Evolutionary conservation across 2,329 filamentous ascomycete species (phyloP).

Genomic region (Cercospora sp.): DNA sequence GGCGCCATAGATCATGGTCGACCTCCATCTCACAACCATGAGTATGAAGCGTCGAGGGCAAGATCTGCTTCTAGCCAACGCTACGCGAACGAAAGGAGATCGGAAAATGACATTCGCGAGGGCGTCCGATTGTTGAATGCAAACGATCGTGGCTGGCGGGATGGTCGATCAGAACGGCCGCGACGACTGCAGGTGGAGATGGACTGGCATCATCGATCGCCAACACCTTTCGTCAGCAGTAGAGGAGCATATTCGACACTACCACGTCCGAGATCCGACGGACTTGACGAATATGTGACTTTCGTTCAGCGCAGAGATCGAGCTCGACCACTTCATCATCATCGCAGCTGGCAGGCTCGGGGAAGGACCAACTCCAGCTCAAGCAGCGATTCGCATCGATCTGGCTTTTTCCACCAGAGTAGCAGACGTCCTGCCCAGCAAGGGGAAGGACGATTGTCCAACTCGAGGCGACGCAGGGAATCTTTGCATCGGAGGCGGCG

Average conservation of each 20-base stretch:
- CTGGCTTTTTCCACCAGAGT: background rate
- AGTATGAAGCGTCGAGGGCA: background rate
- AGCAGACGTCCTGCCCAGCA: background rate
- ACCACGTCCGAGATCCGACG: background rate
- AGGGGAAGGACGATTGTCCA: background rate
- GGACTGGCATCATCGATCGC: background rate
- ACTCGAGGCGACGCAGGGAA: background rate
- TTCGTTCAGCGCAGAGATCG: background rate
- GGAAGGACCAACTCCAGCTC: background rate
- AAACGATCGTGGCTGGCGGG: conserved; percentile 1
- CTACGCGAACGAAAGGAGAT: no score
- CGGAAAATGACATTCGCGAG: background rate
- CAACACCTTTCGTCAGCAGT: background rate
- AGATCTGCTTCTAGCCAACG: background rate
- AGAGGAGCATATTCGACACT: background rate
- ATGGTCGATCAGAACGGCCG: background rate
- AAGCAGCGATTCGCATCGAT: background rate
- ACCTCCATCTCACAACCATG: background rate
- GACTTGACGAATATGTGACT: background rate
- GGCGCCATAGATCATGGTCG: conserved; percentile 11
- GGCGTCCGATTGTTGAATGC: background rate
- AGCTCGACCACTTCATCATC: background rate
- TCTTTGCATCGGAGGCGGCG: background rate
- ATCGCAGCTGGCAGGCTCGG: background rate
- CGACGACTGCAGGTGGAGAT: background rate